Percentiles rank a stretch among this genome's conserved stretches.
These are phyloP conservation scores for Staphylotrichum longicolle DNA, from an alignment of 495 filamentous ascomycete genomes.

Conservation along the genomic window DNA sequence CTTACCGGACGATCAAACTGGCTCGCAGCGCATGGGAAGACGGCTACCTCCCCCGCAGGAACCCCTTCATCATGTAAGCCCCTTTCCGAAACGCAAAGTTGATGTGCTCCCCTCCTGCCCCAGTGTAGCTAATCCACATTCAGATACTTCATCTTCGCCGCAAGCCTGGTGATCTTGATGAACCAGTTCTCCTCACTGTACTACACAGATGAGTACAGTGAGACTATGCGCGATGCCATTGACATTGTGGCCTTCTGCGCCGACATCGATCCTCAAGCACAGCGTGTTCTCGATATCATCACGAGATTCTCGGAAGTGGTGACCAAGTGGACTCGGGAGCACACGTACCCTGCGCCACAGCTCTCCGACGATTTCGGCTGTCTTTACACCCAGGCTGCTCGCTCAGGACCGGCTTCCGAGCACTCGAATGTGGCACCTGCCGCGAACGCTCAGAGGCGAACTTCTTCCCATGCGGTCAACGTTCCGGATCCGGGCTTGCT, in stretches of 20 bases:
- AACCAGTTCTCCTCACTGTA: constrained; percentile 69
- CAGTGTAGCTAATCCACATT: constrained; percentile 3
- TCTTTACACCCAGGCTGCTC: constrained; percentile 26
- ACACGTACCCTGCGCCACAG: constrained; percentile 37
- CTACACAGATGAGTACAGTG: constrained; percentile 52
- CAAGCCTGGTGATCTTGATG: constrained; percentile 64
- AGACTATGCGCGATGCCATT: constrained; percentile 58
- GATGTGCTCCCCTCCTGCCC: neutral
- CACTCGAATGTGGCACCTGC: neutral
- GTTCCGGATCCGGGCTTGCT: constrained; percentile 23
- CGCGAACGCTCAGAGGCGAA: constrained; percentile 9
- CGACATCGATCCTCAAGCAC: constrained; percentile 62
- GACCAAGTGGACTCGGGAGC: constrained; percentile 40
- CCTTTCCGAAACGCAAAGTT: neutral
- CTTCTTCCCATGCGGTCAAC: constrained; percentile 6
- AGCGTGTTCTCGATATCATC: constrained; percentile 62
- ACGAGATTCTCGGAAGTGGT: constrained; percentile 60
- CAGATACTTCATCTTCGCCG: constrained; percentile 70
- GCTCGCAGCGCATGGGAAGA: constrained; percentile 57
- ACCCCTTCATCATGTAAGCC: constrained; percentile 64
- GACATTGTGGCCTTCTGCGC: constrained; percentile 60
- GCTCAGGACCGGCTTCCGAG: neutral
- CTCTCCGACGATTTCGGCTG: constrained; percentile 41
- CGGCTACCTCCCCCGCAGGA: constrained; percentile 61
- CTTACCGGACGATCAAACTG: constrained; percentile 62